These are phyloP conservation scores for Helichrysum umbraculigerum DNA, from an alignment of 129 eudicot genomes.

Conservation along the genomic window DNA sequence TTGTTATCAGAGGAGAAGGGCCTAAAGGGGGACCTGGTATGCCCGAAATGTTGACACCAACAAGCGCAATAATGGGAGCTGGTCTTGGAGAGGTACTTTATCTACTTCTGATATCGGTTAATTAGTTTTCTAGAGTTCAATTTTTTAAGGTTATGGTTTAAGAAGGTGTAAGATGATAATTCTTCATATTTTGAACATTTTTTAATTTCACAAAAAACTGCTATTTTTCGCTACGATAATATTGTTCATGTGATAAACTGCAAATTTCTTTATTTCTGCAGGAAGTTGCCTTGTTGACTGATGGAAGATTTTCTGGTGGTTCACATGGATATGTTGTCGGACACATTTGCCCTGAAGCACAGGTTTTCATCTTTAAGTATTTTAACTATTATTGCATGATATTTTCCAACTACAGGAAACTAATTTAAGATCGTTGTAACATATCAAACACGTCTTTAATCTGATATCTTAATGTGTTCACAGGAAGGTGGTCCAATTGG, in stretches of 20 bases:
- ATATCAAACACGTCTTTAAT: neutral
- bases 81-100: constrained; percentile 87
- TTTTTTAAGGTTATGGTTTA: neutral
- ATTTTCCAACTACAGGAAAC: too few species aligned
- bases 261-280: constrained; percentile 41
- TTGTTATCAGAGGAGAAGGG: constrained; percentile 97
- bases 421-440: too few species aligned
- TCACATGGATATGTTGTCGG: constrained; percentile 98
- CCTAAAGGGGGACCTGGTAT: constrained; percentile 99
- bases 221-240: neutral
- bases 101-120: neutral
- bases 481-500: constrained; percentile 99
- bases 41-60: constrained; percentile 99
- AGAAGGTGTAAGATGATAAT: too few species aligned
- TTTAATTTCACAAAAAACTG: neutral
- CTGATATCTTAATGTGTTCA: neutral
- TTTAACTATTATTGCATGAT: too few species aligned
- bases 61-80: constrained; percentile 98
- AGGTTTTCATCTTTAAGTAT: too few species aligned
- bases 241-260: neutral
- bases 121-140: neutral
- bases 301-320: constrained; percentile 92
- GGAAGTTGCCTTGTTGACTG: constrained; percentile 87
- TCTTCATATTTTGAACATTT: constrained; percentile 28
- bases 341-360: constrained; percentile 97